These are phyloP conservation scores for Viridothelium virens DNA, from an alignment of 495 filamentous ascomycete species.

Conservation along the genomic window DNA sequence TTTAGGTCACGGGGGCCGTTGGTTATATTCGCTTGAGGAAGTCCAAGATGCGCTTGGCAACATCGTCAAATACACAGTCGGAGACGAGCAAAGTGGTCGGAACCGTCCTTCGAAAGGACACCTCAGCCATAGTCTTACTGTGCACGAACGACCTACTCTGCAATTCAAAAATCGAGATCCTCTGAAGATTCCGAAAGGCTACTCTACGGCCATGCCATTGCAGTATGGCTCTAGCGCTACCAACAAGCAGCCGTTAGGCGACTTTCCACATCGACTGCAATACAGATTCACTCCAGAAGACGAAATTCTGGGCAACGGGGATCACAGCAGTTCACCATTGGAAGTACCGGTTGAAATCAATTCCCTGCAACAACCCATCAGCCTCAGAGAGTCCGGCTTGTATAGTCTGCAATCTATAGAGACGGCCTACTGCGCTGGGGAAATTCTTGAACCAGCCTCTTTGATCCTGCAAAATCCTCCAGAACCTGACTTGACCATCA, in stretches of 20 bases:
- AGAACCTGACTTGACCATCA: conserved; percentile 67
- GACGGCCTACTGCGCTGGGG: conserved; percentile 73
- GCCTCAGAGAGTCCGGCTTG: conserved; percentile 55
- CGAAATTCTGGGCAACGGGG: conserved; percentile 54
- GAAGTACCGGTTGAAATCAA: conserved; percentile 21
- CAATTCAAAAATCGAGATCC: conserved; percentile 62
- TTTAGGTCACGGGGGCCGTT: conserved; percentile 63
- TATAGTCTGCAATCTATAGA: conserved; percentile 74
- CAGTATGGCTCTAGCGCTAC: conserved; percentile 48
- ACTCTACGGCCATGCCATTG: conserved; percentile 59
- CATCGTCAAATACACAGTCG: conserved; percentile 65
- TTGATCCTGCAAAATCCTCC: conserved; percentile 86
- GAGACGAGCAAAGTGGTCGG: conserved; percentile 55
- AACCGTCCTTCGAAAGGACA: conserved; percentile 49
- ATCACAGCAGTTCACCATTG: conserved; percentile 42
- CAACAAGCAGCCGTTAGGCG: conserved; percentile 46
- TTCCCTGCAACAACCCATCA: conserved; percentile 46
- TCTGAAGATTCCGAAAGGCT: conserved; percentile 72
- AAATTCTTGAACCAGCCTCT: conserved; percentile 83
- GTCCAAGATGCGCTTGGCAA: conserved; percentile 88
- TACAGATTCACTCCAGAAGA: conserved; percentile 64
- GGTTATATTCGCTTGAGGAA: conserved; percentile 85
- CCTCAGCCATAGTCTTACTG: conserved; percentile 67
- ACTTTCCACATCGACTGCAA: conserved; percentile 50
- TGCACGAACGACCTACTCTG: conserved; percentile 75